Evolutionary conservation across 306 rosid genomes (phyloP), one percentile per base, ranked within the genome.

Genomic region (Lathyrus oleraceus): DNA sequence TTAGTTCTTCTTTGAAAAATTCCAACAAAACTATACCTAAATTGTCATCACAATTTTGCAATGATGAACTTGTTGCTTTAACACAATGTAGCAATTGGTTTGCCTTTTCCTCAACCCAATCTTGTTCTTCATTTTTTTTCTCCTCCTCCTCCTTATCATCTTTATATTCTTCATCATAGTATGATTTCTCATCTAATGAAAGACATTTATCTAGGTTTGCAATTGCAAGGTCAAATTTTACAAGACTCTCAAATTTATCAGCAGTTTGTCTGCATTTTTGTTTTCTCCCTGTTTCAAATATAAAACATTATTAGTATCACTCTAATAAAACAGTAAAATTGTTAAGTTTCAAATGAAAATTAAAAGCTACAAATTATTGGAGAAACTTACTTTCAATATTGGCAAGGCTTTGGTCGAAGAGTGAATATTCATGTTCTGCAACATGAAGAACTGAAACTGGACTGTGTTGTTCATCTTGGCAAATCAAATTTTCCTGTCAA

Each of bases 371-470:
- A 12, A 4, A 38, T 57, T 65, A 57, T 10, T 58, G 12, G 17
- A 57, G 19, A 25, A 75, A 69, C 89, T 27, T 81, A 86, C 92
- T 85, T 74, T 87, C 65, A 54, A 82, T 71, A 70, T 76, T 71
- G 67, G 78, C 86, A 74, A 81, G 76, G 76, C 78, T 81, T 80
- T 85, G 82, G 32, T 79, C 79, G 53, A 85, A 85, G 47, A 48
- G 25, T 43, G 83, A 76, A 65, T 76, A 76, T 32, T 78, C 81
- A 54, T 77, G 71, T 65, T 84, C 88, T 28, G 81, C 83, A 72
- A 77, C 75, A 5, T 79, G 79, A 78, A 89, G 85, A 71, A 89
- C 91, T 13, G 93, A 89, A 59, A 89, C 81, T 43, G 96, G 93
- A 65, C 91, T 89, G 15, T 81, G 70, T 40, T 82, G 84, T 35